Evolutionary conservation across 2,329 filamentous ascomycete genomes (phyloP).

Genomic region (Phyllosticta citriasiana): DNA sequence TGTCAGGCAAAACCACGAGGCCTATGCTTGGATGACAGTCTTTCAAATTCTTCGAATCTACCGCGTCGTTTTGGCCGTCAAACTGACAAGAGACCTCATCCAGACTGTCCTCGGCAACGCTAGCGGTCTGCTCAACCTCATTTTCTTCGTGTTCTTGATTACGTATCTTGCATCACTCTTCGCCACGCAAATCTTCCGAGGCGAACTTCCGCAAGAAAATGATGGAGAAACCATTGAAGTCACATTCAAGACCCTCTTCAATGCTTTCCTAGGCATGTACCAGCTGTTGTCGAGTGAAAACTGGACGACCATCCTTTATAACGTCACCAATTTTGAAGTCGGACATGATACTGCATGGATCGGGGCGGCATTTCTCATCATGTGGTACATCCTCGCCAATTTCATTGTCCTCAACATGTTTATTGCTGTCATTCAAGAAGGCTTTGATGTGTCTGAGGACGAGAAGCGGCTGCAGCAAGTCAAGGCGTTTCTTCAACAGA

Average conservation of each 20-base stretch:
- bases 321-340: conserved; percentile 60
- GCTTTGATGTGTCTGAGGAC: conserved; percentile 97
- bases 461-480: conserved; percentile 96
- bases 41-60: conserved; percentile 93
- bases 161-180: conserved; percentile 92
- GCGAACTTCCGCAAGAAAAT: conserved; percentile 62
- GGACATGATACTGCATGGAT: conserved; percentile 74
- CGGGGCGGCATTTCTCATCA: conserved; percentile 77
- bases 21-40: conserved; percentile 79
- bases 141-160: conserved; percentile 92
- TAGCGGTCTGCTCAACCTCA: conserved; percentile 83
- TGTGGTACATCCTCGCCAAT: conserved; percentile 93
- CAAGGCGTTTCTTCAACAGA: conserved; percentile 84
- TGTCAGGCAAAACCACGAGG: conserved; percentile 52
- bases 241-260: conserved; percentile 85
- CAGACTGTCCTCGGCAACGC: conserved; percentile 80
- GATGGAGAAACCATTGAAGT: conserved; percentile 55
- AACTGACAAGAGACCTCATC: conserved; percentile 79
- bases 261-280: conserved; percentile 96
- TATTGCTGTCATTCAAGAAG: conserved; percentile 99
- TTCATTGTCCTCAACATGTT: conserved; percentile 99
- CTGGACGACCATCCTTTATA: conserved; percentile 85
- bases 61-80: conserved; percentile 79
- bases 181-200: conserved; percentile 83
- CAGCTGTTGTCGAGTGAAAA: conserved; percentile 92